A percentile compares a stretch with the other conserved stretches of the same genome.
Evolutionary conservation across 371 early-diverging fungal species (phyloP).

Genomic region (Haplosporangium sp.): DNA sequence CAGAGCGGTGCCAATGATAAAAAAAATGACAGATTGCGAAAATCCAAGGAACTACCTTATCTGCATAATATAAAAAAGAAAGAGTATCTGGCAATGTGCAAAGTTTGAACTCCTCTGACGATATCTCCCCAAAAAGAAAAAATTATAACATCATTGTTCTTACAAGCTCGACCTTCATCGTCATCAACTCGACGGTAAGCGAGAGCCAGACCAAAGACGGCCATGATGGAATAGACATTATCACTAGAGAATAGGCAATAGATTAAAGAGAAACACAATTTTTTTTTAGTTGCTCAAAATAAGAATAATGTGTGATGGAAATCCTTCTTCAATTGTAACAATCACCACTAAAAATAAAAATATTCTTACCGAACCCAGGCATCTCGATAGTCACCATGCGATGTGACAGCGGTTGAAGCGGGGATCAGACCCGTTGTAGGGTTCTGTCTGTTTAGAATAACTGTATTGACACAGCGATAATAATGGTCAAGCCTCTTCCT

Average conservation of each 20-base stretch:
- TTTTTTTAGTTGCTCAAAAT: too few species aligned
- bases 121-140: not conserved
- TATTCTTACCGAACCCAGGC: constrained; percentile 88
- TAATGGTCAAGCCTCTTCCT: constrained; percentile 79
- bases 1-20: not conserved
- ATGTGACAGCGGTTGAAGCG: constrained; percentile 89
- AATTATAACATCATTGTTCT: constrained; percentile 41
- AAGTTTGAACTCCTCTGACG: constrained; percentile 21
- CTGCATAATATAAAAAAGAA: not conserved
- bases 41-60: not conserved
- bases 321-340: too few species aligned
- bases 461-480: constrained; percentile 78
- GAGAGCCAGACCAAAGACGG: constrained; percentile 87
- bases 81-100: constrained; percentile 1
- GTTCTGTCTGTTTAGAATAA: constrained; percentile 85
- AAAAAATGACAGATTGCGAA: too few species aligned
- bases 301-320: too few species aligned
- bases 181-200: constrained; percentile 90
- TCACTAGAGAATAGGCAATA: constrained; percentile 64
- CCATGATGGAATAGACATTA: constrained; percentile 93
- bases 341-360: not conserved
- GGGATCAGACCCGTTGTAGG: constrained; percentile 90
- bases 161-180: constrained; percentile 85
- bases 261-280: not conserved
- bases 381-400: constrained; percentile 88